A percentile compares a stretch with the other conserved stretches of the same genome.
phyloP scores from a whole-genome alignment of 1,284 basidiomycete species.

The Puccinia coronata region DNA sequence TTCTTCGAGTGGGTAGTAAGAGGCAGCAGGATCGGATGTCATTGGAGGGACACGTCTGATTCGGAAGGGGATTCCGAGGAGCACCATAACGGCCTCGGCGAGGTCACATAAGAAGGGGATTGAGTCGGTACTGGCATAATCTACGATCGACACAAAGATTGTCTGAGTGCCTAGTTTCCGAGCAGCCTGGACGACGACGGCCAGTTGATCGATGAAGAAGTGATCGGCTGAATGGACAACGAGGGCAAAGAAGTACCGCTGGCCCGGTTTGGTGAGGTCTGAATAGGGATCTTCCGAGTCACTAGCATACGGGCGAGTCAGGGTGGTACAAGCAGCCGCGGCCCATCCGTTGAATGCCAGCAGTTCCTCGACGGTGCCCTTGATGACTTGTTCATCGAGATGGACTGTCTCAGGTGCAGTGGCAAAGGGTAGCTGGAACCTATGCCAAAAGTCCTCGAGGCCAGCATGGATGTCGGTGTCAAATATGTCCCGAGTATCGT shows the following conservation, averaged over 20 bases:
- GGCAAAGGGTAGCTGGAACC: constrained; percentile 73
- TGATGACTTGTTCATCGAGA: constrained; percentile 81
- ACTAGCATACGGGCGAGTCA: constrained; percentile 84
- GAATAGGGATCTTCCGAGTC: constrained; percentile 81
- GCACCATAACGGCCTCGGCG: constrained; percentile 84
- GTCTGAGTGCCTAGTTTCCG: constrained; percentile 80
- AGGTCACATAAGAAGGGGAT: constrained; percentile 87
- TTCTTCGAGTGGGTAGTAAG: constrained; percentile 91
- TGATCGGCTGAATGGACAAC: constrained; percentile 94
- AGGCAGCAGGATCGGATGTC: constrained; percentile 77
- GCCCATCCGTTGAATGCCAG: constrained; percentile 95
- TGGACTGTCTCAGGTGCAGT: constrained; percentile 75
- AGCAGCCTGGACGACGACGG: constrained; percentile 89
- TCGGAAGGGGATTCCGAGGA: constrained; percentile 84
- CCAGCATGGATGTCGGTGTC: constrained; percentile 73
- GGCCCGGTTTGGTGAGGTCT: constrained; percentile 75
- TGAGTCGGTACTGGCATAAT: constrained; percentile 87
- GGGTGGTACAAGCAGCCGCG: constrained; percentile 87
- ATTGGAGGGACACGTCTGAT: constrained; percentile 83
- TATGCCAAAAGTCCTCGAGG: constrained; percentile 80
- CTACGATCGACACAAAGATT: constrained; percentile 92
- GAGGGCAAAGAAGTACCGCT: constrained; percentile 88
- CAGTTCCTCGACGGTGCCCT: constrained; percentile 82
- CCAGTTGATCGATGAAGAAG: constrained; percentile 92
- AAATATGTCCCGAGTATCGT: constrained; percentile 74